Base-by-base conservation (phyloP, 805 yeast genomes). In the Suhomyces vadensis region DNA sequence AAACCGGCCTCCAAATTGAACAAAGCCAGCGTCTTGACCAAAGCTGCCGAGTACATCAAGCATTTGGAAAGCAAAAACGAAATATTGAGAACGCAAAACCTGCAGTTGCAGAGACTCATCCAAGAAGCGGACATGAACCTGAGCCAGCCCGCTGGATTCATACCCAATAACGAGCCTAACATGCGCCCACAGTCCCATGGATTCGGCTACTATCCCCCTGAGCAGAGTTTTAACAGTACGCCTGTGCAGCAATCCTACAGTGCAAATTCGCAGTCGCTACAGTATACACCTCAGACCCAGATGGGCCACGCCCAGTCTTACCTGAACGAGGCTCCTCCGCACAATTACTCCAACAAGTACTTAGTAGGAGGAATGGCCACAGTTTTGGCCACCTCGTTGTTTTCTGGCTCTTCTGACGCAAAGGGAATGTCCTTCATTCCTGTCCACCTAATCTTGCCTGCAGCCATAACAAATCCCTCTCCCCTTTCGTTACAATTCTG, bases 21-120 rank as follows among this genome's bases (percentile, higher is more conserved):
- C 62, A 86, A 86, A 58, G 94, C 92, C 2, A 81, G 87, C 11
- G 85, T 86, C 38, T 67, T 86, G 47, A 71, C 85, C 21, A 86
- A 86, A 55, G 87, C 92, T 1, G 81, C 86, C 3, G 94, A 86
- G 60, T 86, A 86, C 56, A 85, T 86, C 50, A 79, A 77, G 51
- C 91, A 85, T 61, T 70, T 86, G 60, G 90, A 86, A 51, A 61
- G 63, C 49, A 84, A 83, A 55, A 82, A 82, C 54, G 78, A 73
- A 1, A 39, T 59, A 1, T 69, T 82, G 50, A 65, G 55, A 43
- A 62, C 62, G 20, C 82, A 81, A 53, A 82, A 82, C 37, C 25
- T 50, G 40, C 64, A 65, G 49, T 55, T 71, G 53, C 65, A 73
- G 58, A 47, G 63, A 53, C 54, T 72, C 56, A 59, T 73, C 33